phyloP scores from a whole-genome alignment of 2,329 filamentous ascomycete species.

The Aspergillus luchuensis region DNA sequence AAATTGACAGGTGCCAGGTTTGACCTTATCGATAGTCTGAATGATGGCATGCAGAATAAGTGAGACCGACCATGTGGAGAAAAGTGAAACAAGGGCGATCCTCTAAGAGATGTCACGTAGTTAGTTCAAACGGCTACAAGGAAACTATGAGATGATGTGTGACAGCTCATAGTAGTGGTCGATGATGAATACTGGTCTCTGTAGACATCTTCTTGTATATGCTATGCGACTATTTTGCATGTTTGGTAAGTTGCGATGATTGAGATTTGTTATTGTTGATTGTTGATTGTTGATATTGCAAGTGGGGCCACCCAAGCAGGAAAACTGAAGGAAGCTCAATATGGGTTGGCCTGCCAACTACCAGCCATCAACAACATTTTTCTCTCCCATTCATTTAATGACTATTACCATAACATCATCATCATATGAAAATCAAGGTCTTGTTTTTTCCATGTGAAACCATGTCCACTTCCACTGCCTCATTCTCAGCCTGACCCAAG shows the following conservation, averaged over 20 bases:
- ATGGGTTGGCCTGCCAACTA: not conserved
- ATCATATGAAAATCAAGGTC: not conserved
- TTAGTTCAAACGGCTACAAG: not conserved
- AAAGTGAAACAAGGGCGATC: constrained; percentile 1
- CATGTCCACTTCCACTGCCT: too few species aligned
- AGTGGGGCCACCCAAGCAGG: not conserved
- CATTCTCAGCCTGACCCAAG: too few species aligned
- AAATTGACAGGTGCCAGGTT: too few species aligned
- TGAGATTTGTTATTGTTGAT: too few species aligned
- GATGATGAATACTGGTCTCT: too few species aligned
- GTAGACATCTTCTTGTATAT: not conserved
- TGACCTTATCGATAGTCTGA: not conserved
- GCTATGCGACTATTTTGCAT: not conserved
- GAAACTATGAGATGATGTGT: not conserved
- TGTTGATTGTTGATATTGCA: not conserved
- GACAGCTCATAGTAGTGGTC: not conserved
- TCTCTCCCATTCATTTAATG: too few species aligned
- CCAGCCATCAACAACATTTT: not conserved
- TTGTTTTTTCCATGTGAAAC: not conserved
- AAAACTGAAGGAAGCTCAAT: not conserved
- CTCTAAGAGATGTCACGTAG: not conserved
- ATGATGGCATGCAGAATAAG: not conserved
- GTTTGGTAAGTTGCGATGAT: too few species aligned
- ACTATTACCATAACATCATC: too few species aligned
- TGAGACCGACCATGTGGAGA: constrained; percentile 1